phyloP scores from a whole-genome alignment of 2,329 filamentous ascomycete genomes.

The Pestalotiopsis sp. region DNA sequence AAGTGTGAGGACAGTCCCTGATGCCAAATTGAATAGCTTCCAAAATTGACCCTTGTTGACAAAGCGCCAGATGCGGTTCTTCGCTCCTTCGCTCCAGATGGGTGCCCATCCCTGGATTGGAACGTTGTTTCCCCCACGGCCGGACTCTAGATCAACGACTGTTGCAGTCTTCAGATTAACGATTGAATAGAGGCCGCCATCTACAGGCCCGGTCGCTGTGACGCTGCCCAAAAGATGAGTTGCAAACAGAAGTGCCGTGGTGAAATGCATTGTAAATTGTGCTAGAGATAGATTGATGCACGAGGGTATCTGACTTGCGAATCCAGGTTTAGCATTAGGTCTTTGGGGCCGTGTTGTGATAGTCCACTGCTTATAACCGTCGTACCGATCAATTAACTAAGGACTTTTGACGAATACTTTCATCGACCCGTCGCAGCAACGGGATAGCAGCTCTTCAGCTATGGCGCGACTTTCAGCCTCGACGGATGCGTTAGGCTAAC shows the following conservation, averaged over 20 bases:
- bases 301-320: background rate
- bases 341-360: background rate
- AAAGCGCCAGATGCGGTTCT: background rate
- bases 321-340: background rate
- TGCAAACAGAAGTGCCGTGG: background rate
- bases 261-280: background rate
- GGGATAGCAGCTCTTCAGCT: background rate
- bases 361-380: background rate
- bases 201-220: background rate
- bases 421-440: background rate
- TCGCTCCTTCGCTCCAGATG: background rate
- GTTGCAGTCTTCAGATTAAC: background rate
- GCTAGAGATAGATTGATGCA: background rate
- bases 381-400: background rate
- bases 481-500: background rate
- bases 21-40: background rate
- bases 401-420: background rate
- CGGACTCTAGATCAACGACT: background rate
- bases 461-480: background rate
- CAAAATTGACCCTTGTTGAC: background rate
- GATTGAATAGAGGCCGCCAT: background rate
- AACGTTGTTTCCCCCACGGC: background rate
- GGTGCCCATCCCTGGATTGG: background rate
- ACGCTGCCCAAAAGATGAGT: background rate
- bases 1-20: background rate